phyloP scores from a whole-genome alignment of 257 asterid species.

The Petunia axillaris region DNA sequence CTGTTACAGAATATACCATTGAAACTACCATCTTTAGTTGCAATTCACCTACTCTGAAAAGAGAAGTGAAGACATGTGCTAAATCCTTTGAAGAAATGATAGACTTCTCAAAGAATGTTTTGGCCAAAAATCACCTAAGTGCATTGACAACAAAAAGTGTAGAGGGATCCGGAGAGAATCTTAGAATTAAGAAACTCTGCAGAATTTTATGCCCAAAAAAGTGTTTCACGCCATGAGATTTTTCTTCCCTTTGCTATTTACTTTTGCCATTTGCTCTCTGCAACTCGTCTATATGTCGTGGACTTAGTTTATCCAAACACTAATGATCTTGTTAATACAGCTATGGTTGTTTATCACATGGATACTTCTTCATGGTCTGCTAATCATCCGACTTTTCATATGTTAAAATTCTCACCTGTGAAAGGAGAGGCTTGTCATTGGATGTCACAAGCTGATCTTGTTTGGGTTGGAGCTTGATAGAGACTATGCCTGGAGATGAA shows the following conservation, averaged over 20 bases:
- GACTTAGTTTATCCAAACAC: neutral
- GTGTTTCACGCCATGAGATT: slow-evolving; percentile 51
- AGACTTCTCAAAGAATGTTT: slow-evolving; percentile 30
- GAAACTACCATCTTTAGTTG: slow-evolving; percentile 33
- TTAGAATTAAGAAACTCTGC: slow-evolving; percentile 25
- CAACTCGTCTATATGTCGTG: neutral
- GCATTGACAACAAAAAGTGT: slow-evolving; percentile 36
- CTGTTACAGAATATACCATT: slow-evolving; percentile 29
- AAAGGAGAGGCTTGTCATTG: slow-evolving; percentile 30
- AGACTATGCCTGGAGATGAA: too few relatives aligned
- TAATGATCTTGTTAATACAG: slow-evolving; percentile 12
- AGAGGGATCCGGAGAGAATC: slow-evolving; percentile 23
- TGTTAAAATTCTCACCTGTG: slow-evolving; percentile 3
- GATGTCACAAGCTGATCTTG: slow-evolving; percentile 28
- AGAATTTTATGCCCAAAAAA: slow-evolving; percentile 20
- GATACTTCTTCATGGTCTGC: slow-evolving; percentile 2
- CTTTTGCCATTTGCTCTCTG: slow-evolving; percentile 44
- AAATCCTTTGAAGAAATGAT: slow-evolving; percentile 52
- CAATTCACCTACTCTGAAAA: slow-evolving; percentile 33
- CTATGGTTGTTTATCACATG: slow-evolving; percentile 2
- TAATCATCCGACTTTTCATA: neutral
- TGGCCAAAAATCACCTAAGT: slow-evolving; percentile 27
- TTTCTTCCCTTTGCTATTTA: slow-evolving; percentile 49
- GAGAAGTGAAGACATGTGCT: slow-evolving; percentile 42
- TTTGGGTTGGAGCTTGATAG: slow-evolving; percentile 7